Percentiles rank a stretch among this genome's conserved stretches.
Evolutionary conservation across 106 monocot genomes (phyloP).

Genomic region (Triglochin maritima): DNA sequence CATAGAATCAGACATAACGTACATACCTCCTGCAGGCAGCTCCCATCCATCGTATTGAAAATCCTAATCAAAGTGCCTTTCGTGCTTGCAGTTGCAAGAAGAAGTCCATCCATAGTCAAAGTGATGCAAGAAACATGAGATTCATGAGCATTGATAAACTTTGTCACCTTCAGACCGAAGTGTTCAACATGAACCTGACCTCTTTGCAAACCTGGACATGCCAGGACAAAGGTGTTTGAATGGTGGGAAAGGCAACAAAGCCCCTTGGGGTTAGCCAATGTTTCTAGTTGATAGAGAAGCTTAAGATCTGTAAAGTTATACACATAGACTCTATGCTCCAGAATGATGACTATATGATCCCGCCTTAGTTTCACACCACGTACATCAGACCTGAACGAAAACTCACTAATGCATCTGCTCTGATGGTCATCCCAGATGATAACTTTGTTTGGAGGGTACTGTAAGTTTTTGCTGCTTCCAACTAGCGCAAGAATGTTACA

Average conservation of each 20-base stretch:
- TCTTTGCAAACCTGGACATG: conserved; percentile 56
- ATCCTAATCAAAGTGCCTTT: conserved; percentile 86
- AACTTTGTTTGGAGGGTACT: conserved; percentile 87
- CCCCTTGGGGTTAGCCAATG: conserved; percentile 65
- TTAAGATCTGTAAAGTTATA: conserved; percentile 77
- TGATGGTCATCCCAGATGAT: conserved; percentile 85
- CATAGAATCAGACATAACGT: neutral
- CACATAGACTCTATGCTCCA: conserved; percentile 82
- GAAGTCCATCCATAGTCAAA: conserved; percentile 78
- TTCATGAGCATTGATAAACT: conserved; percentile 78
- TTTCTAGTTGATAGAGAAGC: conserved; percentile 89
- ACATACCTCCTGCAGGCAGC: conserved; percentile 78
- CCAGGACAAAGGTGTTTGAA: conserved; percentile 66
- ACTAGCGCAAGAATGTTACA: conserved; percentile 87
- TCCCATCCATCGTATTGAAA: conserved; percentile 97
- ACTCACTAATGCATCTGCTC: conserved; percentile 75
- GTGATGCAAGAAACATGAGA: conserved; percentile 63
- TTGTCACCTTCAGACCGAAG: conserved; percentile 81
- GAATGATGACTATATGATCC: conserved; percentile 74
- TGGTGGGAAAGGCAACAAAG: conserved; percentile 82
- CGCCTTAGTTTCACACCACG: conserved; percentile 58
- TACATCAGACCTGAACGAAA: conserved; percentile 73
- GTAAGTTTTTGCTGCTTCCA: conserved; percentile 61
- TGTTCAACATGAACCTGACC: conserved; percentile 83
- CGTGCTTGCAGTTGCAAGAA: conserved; percentile 85